phyloP scores from a whole-genome alignment of 805 yeast species.

The Candida easanensis region DNA sequence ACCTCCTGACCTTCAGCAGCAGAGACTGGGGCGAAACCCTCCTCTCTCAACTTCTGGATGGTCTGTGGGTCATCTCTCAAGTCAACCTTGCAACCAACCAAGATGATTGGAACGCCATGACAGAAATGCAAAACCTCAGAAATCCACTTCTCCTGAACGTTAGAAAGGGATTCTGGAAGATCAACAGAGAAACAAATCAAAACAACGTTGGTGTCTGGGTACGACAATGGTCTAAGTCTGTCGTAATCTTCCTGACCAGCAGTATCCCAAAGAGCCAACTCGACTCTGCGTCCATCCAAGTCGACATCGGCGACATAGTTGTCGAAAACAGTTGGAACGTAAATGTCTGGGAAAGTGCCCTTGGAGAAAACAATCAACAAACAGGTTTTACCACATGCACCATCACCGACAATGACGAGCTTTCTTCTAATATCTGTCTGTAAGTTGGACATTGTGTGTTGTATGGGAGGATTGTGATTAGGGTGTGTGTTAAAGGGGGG shows the following conservation, averaged over 20 bases:
- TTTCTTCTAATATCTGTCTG: slow-evolving; percentile 55
- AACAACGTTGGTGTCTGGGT: slow-evolving; percentile 90
- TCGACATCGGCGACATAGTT: slow-evolving; percentile 97
- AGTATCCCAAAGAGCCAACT: slow-evolving; percentile 95
- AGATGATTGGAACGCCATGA: slow-evolving; percentile 87
- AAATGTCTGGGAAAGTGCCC: slow-evolving; percentile 91
- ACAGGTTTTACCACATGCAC: slow-evolving; percentile 97
- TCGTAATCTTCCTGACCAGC: slow-evolving; percentile 99
- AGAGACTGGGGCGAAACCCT: slow-evolving; percentile 78
- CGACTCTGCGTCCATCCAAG: slow-evolving; percentile 87
- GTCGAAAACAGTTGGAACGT: slow-evolving; percentile 95
- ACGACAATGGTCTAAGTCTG: slow-evolving; percentile 85
- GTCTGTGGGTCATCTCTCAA: slow-evolving; percentile 80
- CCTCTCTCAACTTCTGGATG: slow-evolving; percentile 68
- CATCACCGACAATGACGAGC: slow-evolving; percentile 93
- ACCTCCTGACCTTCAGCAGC: slow-evolving; percentile 81
- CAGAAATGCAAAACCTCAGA: slow-evolving; percentile 92
- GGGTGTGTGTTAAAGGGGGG: no score
- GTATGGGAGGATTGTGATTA: no score
- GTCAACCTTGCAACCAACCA: slow-evolving; percentile 91
- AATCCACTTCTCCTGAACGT: slow-evolving; percentile 95
- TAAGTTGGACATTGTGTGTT: slow-evolving; percentile 25
- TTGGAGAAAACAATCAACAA: slow-evolving; percentile 79
- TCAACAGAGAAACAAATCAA: slow-evolving; percentile 89
- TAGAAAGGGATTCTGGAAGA: slow-evolving; percentile 87